Base-by-base conservation (phyloP, 768 basidiomycete species). In the Mycena polygramma region DNA sequence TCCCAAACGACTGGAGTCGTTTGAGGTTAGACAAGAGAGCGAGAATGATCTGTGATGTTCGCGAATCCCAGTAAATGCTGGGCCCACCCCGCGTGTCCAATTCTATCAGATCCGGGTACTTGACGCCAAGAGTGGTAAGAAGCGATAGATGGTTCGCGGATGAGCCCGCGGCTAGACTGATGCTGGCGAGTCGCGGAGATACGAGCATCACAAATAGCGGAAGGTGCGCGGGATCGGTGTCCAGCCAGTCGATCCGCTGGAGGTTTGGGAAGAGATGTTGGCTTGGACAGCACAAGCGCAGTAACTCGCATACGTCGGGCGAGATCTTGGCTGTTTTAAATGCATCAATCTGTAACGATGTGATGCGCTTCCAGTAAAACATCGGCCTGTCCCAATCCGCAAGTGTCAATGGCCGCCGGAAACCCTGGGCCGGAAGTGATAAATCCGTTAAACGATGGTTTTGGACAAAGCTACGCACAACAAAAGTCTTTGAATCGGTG, bases 331-430 rank as follows among this genome's bases (percentile, higher is more conserved):
- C 26, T 9, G 35, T 11, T n/a, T 60, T 43, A 15, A 60, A 35
- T 6, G 45, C 11, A 1, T 6, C 9, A 7, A 60, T 46, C 4
- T n/a, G 45, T 26, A 60, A 60, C 6, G 45, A 48, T 17, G 20
- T 60, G 46, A 60, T 60, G 13, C 43, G 58, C 4, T 30, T 35
- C 58, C 43, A 46, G 17, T 60, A 60, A 26, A 60, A 48, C 26
- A 48, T 9, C 19, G 45, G 26, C 24, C 58, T 46, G 2, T 60
- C 58, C 58, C 58, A 60, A 9, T 60, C 58, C 3, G 24, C 15
- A 7, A 39, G 45, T 1, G 9, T 4, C 46, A 48, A 20, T 9
- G 58, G 58, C 26, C 58, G 14, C 7, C 24, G 24, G 36, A 60
- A 48, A 13, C 8, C 51, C n/a, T n/a, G n/a, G n/a, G n/a, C n/a